phyloP scores from a whole-genome alignment of 75 land plant species.

The Pinus tabuliformis region DNA sequence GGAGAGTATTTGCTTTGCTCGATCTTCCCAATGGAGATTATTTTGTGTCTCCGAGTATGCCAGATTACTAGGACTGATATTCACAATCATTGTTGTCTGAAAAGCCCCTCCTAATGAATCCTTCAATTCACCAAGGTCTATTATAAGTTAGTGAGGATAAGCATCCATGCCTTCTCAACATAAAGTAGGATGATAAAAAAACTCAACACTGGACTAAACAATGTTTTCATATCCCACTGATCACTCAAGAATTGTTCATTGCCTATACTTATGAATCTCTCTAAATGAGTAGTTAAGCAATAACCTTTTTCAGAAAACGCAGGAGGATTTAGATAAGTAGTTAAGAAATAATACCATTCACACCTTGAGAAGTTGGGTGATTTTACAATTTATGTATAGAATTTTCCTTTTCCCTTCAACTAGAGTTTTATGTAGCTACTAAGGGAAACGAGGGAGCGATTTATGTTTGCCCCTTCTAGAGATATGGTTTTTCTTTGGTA shows the following conservation, averaged over 20 bases:
- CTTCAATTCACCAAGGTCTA: constrained; percentile 5
- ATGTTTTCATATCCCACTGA: no score
- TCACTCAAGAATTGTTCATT: neutral
- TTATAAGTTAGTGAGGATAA: neutral
- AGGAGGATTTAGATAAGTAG: neutral
- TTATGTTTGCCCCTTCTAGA: constrained; percentile 29
- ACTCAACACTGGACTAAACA: neutral
- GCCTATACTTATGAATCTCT: neutral
- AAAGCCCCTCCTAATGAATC: constrained; percentile 31
- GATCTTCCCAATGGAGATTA: constrained; percentile 27
- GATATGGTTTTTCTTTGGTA: constrained; percentile 16
- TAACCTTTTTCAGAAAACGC: neutral
- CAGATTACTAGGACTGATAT: constrained; percentile 13
- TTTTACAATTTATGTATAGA: constrained; percentile 24
- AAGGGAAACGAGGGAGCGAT: constrained; percentile 20
- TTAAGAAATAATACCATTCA: neutral
- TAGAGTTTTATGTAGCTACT: constrained; percentile 24
- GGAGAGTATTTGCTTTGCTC: constrained; percentile 20
- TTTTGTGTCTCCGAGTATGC: constrained; percentile 29
- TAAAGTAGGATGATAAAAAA: neutral
- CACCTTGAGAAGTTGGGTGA: constrained; percentile 30
- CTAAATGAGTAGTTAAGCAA: neutral
- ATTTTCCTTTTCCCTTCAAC: constrained; percentile 12
- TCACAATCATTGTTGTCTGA: constrained; percentile 32
- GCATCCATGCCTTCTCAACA: neutral